phyloP scores from a whole-genome alignment of 2,329 filamentous ascomycete species.

The Ilyonectria mors-panacis region DNA sequence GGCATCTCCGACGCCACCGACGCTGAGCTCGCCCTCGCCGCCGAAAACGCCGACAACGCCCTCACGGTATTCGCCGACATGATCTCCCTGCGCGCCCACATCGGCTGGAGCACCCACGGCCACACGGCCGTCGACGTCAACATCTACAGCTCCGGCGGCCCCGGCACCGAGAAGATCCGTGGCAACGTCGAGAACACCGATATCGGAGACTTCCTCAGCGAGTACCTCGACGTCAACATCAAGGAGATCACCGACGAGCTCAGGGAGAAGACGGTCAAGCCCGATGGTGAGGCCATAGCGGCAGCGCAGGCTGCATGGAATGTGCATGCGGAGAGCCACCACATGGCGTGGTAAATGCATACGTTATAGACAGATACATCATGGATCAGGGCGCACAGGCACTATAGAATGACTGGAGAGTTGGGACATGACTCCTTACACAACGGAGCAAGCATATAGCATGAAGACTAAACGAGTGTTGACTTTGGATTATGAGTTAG shows the following conservation, averaged over 20 bases:
- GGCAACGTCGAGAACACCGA: slow-evolving; percentile 98
- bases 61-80: slow-evolving; percentile 82
- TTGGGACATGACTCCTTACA: background rate
- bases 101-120: slow-evolving; percentile 95
- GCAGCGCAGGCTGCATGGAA: slow-evolving; percentile 36
- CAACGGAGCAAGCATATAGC: background rate
- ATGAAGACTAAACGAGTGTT: slow-evolving; percentile 4
- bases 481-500: slow-evolving; percentile 19
- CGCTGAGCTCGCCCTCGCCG: slow-evolving; percentile 78
- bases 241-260: slow-evolving; percentile 84
- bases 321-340: slow-evolving; percentile 30
- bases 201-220: slow-evolving; percentile 83
- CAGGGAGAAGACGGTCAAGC: slow-evolving; percentile 63
- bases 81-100: slow-evolving; percentile 87
- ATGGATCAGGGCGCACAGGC: slow-evolving; percentile 2
- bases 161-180: slow-evolving; percentile 73
- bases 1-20: slow-evolving; percentile 82
- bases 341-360: slow-evolving; percentile 14
- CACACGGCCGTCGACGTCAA: slow-evolving; percentile 97
- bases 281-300: slow-evolving; percentile 33
- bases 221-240: slow-evolving; percentile 86
- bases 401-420: background rate
- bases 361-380: slow-evolving; percentile 1
- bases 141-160: slow-evolving; percentile 86
- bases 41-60: slow-evolving; percentile 69